Evolutionary conservation across 2,329 filamentous ascomycete genomes (phyloP).

Genomic region (Penicillium sumatraense): DNA sequence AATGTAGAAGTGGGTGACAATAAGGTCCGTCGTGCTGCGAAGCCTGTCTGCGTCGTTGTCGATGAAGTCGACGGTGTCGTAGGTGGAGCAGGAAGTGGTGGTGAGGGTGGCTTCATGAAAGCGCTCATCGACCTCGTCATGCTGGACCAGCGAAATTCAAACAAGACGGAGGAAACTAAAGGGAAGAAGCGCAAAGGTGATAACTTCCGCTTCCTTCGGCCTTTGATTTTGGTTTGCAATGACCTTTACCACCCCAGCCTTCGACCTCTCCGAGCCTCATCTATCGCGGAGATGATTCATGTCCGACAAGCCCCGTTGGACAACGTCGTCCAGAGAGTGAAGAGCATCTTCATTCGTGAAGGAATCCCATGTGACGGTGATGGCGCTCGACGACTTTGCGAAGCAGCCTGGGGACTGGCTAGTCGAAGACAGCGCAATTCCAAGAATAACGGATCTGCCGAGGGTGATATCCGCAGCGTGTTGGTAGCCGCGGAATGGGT

Average conservation of each 20-base stretch:
- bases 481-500: constrained; percentile 70
- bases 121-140: constrained; percentile 89
- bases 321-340: constrained; percentile 80
- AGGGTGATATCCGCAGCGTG: constrained; percentile 66
- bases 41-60: constrained; percentile 89
- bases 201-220: constrained; percentile 82
- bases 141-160: constrained; percentile 80
- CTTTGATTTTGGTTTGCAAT: constrained; percentile 93
- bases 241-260: constrained; percentile 93
- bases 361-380: constrained; percentile 87
- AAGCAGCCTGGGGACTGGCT: constrained; percentile 68
- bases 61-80: constrained; percentile 97
- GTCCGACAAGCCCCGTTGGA: constrained; percentile 87
- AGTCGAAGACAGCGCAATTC: constrained; percentile 58
- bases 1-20: constrained; percentile 52
- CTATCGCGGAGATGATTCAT: constrained; percentile 85
- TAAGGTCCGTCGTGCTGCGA: constrained; percentile 71
- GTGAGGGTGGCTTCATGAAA: constrained; percentile 94
- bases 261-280: constrained; percentile 81
- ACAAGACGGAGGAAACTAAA: constrained; percentile 31
- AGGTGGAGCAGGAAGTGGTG: constrained; percentile 72
- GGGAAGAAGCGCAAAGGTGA: constrained; percentile 71
- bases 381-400: constrained; percentile 74
- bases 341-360: constrained; percentile 84
- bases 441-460: constrained; percentile 49